Conservation (phyloP, 2,329 filamentous ascomycete genomes). For the Pseudocercospora cruenta region DNA sequence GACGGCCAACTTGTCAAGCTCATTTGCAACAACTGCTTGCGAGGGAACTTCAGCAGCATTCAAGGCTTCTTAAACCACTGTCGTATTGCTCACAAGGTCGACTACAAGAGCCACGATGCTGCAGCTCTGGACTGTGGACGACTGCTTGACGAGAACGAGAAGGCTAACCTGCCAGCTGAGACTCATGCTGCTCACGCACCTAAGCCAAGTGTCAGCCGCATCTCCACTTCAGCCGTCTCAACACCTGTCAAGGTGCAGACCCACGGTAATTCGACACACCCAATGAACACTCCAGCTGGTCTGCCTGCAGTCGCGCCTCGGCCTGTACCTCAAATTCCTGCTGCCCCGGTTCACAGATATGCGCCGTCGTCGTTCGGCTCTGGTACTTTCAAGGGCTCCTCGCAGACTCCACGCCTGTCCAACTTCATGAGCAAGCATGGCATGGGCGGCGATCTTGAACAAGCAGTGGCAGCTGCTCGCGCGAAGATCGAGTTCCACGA, state of each 20-base stretch:
- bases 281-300: slow-evolving; percentile 32
- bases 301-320: slow-evolving; percentile 20
- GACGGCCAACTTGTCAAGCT: slow-evolving; percentile 88
- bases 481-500: slow-evolving; percentile 33
- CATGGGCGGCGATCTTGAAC: slow-evolving; percentile 44
- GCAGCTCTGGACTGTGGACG: slow-evolving; percentile 87
- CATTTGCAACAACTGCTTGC: slow-evolving; percentile 81
- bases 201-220: slow-evolving; percentile 21
- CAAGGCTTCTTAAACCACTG: slow-evolving; percentile 99
- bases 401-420: slow-evolving; percentile 48
- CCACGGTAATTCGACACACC: slow-evolving; percentile 33
- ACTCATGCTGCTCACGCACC: slow-evolving; percentile 27
- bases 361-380: slow-evolving; percentile 10
- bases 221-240: slow-evolving; percentile 20
- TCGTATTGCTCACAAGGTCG: slow-evolving; percentile 88
- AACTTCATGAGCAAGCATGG: slow-evolving; percentile 46
- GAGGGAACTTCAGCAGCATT: slow-evolving; percentile 91
- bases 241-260: slow-evolving; percentile 26
- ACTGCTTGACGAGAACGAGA: slow-evolving; percentile 71
- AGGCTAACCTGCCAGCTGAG: slow-evolving; percentile 36
- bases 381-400: slow-evolving; percentile 42
- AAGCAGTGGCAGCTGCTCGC: slow-evolving; percentile 28
- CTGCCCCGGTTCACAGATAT: slow-evolving; percentile 18
- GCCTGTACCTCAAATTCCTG: slow-evolving; percentile 19
- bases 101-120: slow-evolving; percentile 95